Conservation (phyloP, 2,329 filamentous ascomycete species). For the Ophiocordyceps camponoti-leonardi region DNA sequence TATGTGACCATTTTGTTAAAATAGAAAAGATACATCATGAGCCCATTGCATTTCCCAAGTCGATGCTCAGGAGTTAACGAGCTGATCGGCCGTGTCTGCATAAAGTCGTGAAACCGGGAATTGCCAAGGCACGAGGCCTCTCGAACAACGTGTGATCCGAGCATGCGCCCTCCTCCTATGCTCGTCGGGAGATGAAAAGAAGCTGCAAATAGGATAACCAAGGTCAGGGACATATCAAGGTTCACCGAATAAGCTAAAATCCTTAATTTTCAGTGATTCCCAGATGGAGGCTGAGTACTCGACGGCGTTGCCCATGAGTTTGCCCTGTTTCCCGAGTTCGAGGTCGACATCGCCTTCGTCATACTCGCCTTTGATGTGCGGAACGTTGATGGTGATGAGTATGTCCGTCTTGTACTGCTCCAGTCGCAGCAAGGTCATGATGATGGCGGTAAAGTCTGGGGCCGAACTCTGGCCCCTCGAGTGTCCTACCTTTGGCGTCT, state of each 20-base stretch:
- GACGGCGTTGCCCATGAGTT: constrained; percentile 49
- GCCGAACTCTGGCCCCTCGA: constrained; percentile 18
- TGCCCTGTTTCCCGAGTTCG: constrained; percentile 45
- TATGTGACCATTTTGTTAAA: background rate
- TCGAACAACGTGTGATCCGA: background rate
- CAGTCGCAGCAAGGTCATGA: constrained; percentile 62
- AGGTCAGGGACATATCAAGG: constrained; percentile 2
- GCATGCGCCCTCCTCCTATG: background rate
- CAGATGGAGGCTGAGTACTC: constrained; percentile 53
- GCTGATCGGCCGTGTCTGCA: background rate
- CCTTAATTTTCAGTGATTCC: constrained; percentile 58
- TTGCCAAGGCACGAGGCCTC: background rate
- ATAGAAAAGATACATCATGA: background rate
- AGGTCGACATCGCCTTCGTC: constrained; percentile 55
- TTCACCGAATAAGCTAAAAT: constrained; percentile 57
- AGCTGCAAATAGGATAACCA: background rate
- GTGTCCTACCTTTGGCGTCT: constrained; percentile 25
- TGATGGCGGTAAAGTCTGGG: constrained; percentile 54
- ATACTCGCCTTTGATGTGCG: constrained; percentile 61
- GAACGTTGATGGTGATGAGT: constrained; percentile 74
- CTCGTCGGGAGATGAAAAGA: background rate
- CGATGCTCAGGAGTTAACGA: background rate
- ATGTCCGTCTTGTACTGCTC: constrained; percentile 64
- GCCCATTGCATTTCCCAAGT: background rate
- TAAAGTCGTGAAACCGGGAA: background rate